Evolutionary conservation across 371 early-diverging fungal genomes (phyloP).

Genomic region (Aphelidium insulamus): DNA sequence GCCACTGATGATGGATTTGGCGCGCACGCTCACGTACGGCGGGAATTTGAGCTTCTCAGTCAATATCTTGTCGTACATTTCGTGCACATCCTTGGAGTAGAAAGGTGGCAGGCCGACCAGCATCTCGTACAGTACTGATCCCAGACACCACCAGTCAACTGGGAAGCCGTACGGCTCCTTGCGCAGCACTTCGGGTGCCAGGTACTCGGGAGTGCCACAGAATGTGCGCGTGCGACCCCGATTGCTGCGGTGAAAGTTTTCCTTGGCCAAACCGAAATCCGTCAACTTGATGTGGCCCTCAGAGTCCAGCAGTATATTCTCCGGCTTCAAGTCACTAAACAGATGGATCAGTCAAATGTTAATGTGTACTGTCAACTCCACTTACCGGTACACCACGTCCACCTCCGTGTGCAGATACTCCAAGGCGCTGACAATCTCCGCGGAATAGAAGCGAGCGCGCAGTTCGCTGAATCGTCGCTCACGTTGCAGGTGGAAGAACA

Average conservation of each 20-base stretch:
- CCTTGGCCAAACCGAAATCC: constrained; percentile 59
- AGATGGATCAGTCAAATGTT: constrained; percentile 1
- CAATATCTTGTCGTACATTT: constrained; percentile 31
- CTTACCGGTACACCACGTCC: constrained; percentile 22
- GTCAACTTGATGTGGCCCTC: constrained; percentile 53
- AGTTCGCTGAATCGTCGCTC: constrained; percentile 31
- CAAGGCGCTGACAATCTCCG: constrained; percentile 44
- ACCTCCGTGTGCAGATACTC: constrained; percentile 41
- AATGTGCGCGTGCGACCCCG: constrained; percentile 27
- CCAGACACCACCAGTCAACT: constrained; percentile 63
- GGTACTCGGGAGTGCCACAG: constrained; percentile 46
- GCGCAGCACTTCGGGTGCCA: constrained; percentile 44
- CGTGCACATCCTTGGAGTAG: constrained; percentile 19
- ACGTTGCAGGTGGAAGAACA: constrained; percentile 35
- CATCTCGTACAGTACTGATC: constrained; percentile 52
- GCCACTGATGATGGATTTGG: constrained; percentile 15
- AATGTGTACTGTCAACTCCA: no score
- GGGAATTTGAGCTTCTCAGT: constrained; percentile 27
- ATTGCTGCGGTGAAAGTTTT: constrained; percentile 26
- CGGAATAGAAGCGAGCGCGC: constrained; percentile 39
- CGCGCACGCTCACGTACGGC: constrained; percentile 12
- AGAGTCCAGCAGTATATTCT: constrained; percentile 33
- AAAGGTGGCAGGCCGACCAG: constrained; percentile 37
- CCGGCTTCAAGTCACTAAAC: constrained; percentile 40
- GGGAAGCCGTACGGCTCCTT: constrained; percentile 28